These are phyloP conservation scores for Syncephalastrum monosporum DNA, from an alignment of 371 early-diverging fungal genomes.

Conservation along the genomic window DNA sequence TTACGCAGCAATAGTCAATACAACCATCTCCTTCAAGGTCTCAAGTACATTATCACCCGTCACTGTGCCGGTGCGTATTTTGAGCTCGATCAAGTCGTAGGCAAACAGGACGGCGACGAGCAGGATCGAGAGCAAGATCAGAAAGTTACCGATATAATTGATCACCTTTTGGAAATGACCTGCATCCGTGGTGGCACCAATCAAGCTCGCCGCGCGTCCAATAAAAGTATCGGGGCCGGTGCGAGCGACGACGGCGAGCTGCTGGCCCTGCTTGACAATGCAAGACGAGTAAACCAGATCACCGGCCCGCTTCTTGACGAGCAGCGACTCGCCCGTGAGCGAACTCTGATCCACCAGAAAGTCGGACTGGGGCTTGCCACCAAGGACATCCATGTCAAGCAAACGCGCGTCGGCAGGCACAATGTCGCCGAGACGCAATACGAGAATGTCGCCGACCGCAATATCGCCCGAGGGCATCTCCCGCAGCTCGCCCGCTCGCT, in stretches of 20 bases:
- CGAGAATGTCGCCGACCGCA: conserved; percentile 89
- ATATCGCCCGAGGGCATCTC: conserved; percentile 81
- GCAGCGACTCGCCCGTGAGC: conserved; percentile 92
- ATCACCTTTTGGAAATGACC: conserved; percentile 94
- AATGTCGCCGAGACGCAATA: conserved; percentile 90
- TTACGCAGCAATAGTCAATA: conserved; percentile 91
- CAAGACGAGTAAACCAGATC: conserved; percentile 89
- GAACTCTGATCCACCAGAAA: conserved; percentile 94
- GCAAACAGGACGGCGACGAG: conserved; percentile 84
- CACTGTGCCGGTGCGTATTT: conserved; percentile 33
- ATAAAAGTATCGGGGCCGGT: conserved; percentile 89
- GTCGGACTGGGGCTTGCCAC: conserved; percentile 72
- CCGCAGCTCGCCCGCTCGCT: conserved; percentile 76
- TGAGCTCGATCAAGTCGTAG: conserved; percentile 60
- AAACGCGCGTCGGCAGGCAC: conserved; percentile 91
- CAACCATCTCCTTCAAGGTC: conserved; percentile 79
- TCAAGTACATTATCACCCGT: conserved; percentile 51
- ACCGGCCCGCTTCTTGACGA: conserved; percentile 80
- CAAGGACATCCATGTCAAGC: conserved; percentile 82
- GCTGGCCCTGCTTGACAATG: conserved; percentile 88
- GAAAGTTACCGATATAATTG: conserved; percentile 90
- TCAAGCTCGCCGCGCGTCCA: conserved; percentile 89
- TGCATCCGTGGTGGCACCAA: conserved; percentile 78
- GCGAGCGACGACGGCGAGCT: conserved; percentile 83
- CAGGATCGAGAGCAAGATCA: conserved; percentile 77